phyloP scores from a whole-genome alignment of 441 rosid species.

The Populus hybrid region DNA sequence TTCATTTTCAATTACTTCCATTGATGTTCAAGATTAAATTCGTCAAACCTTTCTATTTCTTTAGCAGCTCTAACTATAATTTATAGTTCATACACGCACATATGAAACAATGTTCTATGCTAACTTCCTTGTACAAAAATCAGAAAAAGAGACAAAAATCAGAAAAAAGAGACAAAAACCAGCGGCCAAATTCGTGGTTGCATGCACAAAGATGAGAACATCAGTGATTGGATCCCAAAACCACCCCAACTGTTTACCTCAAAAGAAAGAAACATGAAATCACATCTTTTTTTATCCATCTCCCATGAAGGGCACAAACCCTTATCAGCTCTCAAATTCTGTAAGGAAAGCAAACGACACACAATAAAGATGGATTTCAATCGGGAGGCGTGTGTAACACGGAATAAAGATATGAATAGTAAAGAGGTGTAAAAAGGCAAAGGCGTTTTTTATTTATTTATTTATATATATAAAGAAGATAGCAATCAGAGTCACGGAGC shows the following conservation, averaged over 20 bases:
- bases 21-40: too few relatives aligned
- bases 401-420: background rate
- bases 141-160: too few relatives aligned
- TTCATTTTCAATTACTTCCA: background rate
- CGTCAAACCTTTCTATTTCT: too few relatives aligned
- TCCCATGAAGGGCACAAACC: background rate
- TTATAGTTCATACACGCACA: too few relatives aligned
- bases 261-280: background rate
- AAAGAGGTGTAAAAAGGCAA: background rate
- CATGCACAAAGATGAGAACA: background rate
- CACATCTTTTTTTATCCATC: background rate
- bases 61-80: too few relatives aligned
- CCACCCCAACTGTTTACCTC: background rate
- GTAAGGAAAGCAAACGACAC: background rate
- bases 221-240: too few relatives aligned
- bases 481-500: background rate
- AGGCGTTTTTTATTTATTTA: background rate
- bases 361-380: background rate
- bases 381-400: background rate
- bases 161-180: background rate
- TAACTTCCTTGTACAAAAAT: too few relatives aligned
- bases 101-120: too few relatives aligned
- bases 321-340: background rate
- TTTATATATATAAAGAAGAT: background rate
- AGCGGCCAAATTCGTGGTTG: background rate